A percentile compares a stretch with the other conserved stretches of the same genome.
phyloP scores from a whole-genome alignment of 441 rosid genomes.

The Pelargonium citronellum region DNA sequence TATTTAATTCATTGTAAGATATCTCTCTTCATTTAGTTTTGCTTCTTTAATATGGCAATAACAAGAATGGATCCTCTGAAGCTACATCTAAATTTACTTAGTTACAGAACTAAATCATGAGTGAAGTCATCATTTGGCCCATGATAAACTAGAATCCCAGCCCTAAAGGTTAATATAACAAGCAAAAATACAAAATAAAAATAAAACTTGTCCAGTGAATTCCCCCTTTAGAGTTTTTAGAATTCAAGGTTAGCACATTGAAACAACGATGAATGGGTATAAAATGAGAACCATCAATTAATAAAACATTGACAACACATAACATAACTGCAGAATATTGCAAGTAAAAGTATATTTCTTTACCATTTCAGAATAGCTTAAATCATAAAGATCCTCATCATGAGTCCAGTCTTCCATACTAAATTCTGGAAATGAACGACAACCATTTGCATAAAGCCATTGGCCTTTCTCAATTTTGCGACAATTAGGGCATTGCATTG shows the following conservation, averaged over 20 bases:
- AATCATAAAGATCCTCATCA: conserved; percentile 84
- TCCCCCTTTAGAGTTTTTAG: no score
- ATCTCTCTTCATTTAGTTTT: no score
- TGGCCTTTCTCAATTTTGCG: conserved; percentile 95
- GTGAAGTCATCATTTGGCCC: not conserved
- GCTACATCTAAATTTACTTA: not conserved
- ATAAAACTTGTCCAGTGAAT: no score
- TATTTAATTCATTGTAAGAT: no score
- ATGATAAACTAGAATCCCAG: not conserved
- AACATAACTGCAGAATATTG: no score
- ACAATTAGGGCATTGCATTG: conserved; percentile 98
- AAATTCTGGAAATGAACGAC: conserved; percentile 71
- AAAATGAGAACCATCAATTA: not conserved
- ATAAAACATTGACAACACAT: not conserved
- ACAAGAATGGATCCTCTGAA: no score
- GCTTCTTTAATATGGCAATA: not conserved
- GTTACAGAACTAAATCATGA: not conserved
- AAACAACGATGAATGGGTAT: not conserved
- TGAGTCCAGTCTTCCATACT: conserved; percentile 83
- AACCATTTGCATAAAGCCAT: conserved; percentile 89
- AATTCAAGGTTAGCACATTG: not conserved
- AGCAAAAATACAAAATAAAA: no score
- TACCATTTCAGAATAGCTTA: conserved; percentile 86
- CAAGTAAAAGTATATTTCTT: conserved; percentile 11
- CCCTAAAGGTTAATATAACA: no score